A percentile compares a stretch with the other conserved stretches of the same genome.
Conservation (phyloP, 352 stramenopile genomes). For the Lagenidium giganteum region DNA sequence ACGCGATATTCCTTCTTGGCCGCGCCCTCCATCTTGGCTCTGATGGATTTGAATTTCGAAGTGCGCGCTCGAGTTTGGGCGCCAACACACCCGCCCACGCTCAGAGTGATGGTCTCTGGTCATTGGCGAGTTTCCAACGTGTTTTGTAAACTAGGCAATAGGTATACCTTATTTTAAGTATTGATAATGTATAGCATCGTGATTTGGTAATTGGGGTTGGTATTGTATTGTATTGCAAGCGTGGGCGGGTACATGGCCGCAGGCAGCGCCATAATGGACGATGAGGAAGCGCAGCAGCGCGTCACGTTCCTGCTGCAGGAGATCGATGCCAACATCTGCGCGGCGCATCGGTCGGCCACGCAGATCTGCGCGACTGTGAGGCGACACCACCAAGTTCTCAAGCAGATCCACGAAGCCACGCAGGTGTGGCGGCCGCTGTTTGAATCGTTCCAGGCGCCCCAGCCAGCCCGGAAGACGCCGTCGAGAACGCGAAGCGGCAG, state of each 20-base stretch:
- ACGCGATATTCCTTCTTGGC: conserved; percentile 38
- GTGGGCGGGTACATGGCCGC: neutral
- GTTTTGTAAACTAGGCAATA: too few relatives aligned
- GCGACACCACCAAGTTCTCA: conserved; percentile 69
- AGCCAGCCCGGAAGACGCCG: conserved; percentile 28
- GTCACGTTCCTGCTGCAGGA: conserved; percentile 83
- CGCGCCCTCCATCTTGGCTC: neutral
- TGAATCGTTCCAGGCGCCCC: conserved; percentile 54
- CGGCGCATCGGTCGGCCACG: conserved; percentile 68
- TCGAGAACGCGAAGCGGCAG: too few relatives aligned
- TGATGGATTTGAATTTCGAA: conserved; percentile 21
- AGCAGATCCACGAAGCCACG: conserved; percentile 67
- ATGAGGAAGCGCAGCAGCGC: conserved; percentile 64
- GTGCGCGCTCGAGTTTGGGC: too few relatives aligned
- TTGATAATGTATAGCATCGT: neutral
- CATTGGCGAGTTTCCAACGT: too few relatives aligned
- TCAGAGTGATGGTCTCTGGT: too few relatives aligned
- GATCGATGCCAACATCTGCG: conserved; percentile 81
- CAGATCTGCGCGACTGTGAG: conserved; percentile 68
- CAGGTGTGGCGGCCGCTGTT: conserved; percentile 78
- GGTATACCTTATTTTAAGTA: conserved; percentile 6
- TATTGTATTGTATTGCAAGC: conserved; percentile 1
- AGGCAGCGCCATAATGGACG: conserved; percentile 31
- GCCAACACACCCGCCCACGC: too few relatives aligned
- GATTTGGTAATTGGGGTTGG: neutral